phyloP scores from a whole-genome alignment of 2,329 filamentous ascomycete genomes.

The Lecanoromycetidae sp. region DNA sequence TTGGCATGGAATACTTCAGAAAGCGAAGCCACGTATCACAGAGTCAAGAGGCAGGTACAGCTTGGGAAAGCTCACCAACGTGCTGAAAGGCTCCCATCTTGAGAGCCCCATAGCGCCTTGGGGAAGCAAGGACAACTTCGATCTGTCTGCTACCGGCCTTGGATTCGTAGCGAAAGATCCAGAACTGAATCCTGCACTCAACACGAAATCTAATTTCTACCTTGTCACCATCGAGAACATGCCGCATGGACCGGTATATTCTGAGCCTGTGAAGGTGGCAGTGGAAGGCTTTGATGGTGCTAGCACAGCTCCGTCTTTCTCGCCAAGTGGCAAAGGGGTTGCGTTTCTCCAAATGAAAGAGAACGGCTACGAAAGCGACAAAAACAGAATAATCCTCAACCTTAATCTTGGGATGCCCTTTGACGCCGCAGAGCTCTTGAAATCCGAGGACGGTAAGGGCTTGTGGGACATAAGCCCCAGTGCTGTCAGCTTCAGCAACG shows the following conservation, averaged over 20 bases:
- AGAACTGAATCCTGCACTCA: slow-evolving; percentile 32
- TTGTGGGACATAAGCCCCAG: slow-evolving; percentile 12
- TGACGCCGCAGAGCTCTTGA: slow-evolving; percentile 38
- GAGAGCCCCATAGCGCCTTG: slow-evolving; percentile 39
- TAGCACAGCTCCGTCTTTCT: slow-evolving; percentile 11
- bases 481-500: slow-evolving; percentile 10
- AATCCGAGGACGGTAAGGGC: slow-evolving; percentile 21
- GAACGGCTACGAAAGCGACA: slow-evolving; percentile 16
- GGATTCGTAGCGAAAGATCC: slow-evolving; percentile 38
- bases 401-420: slow-evolving; percentile 64
- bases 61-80: slow-evolving; percentile 33
- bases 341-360: slow-evolving; percentile 16
- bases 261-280: slow-evolving; percentile 25
- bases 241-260: slow-evolving; percentile 1
- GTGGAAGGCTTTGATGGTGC: slow-evolving; percentile 20
- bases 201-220: slow-evolving; percentile 36
- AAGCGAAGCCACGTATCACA: slow-evolving; percentile 27
- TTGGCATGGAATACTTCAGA: slow-evolving; percentile 37
- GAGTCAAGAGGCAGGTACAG: slow-evolving; percentile 27
- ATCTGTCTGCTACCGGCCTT: slow-evolving; percentile 34
- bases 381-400: slow-evolving; percentile 12
- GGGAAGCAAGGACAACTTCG: slow-evolving; percentile 35
- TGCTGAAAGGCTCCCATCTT: slow-evolving; percentile 29
- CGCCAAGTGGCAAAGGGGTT: slow-evolving; percentile 8
- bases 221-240: slow-evolving; percentile 28